Base-by-base conservation (phyloP, 2,329 filamentous ascomycete genomes). In the Sarocladium oryzae region DNA sequence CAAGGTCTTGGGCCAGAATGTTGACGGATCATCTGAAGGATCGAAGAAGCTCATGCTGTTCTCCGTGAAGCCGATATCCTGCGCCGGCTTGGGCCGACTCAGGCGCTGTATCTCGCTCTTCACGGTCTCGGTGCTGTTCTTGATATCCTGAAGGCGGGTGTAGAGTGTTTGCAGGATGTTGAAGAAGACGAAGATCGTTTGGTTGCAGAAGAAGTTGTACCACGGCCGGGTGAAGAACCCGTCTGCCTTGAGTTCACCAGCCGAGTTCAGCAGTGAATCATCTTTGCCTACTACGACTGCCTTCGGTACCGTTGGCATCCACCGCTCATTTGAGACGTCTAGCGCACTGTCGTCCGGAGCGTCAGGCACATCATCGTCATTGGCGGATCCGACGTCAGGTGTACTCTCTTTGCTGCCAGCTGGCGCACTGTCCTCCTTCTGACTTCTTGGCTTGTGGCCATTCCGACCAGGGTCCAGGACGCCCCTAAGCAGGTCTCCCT, bases 141-240 rank as follows among this genome's bases (percentile, higher is more conserved):
- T 97, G 66, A 97, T 82, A 54, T 87, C 86, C 56, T 86, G 76
- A 13, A 99, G 77, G 36, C 93, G 84, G 61, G 84, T 82, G 69
- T 96, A 97, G 4, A 99, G 74, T n/a, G 86, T 87, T 63, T 96
- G 84, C 66, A 99, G 93, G 55, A 96, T 85, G 58, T 86, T 88
- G 73, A 99, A 87, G 76, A 99, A 97, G 68, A 93, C 91, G 64
- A 90, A 96, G 54, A 99, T 85, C 3, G 86, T 89, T 60, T 89
- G 81, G 66, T 96, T 97, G 65, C 85, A 86, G 72, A 95, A 99
- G 64, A 97, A 82, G 64, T 92, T 92, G 73, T 89, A 95, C 69
- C 82, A 84, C 10, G 84, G 83, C 43, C 91, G 87, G 58, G 79
- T 78, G 69, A 93, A 95, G 53, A 88, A 84, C 49, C 90, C 87